Base-by-base conservation (phyloP, 2,329 filamentous ascomycete species). In the Plectosphaerella plurivora region DNA sequence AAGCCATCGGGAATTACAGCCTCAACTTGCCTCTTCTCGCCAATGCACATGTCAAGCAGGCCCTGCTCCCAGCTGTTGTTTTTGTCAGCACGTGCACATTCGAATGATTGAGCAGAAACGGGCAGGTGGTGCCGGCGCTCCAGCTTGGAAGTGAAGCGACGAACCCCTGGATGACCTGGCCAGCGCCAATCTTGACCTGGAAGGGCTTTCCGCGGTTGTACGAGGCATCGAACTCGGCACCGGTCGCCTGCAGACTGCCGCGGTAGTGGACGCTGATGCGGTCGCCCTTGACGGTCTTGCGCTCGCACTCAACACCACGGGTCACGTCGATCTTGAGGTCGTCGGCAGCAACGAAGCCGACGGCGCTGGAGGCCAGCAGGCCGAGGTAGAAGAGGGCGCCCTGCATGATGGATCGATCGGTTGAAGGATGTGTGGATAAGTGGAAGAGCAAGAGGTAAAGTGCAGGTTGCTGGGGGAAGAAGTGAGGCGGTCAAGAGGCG, bases 1-100 rank as follows among this genome's bases (percentile, higher is more conserved):
- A 44, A 5, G 16, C 18, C 41, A 18, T 44, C 41, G 11, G 25
- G 45, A 8, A n/a, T 22, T 10, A 12, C 28, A 33, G 39, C 42
- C 24, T 51, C 44, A 14, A 61, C 70, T 72, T 62, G 76, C 78
- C 81, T 83, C 78, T 92, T 93, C 78, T 97, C 93, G 57, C 94
- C 93, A 61, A 95, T 88, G 73, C 94, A 97, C 92, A 97, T 97
- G 65, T 89, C 89, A 51, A 94, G 63, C 39, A 97, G 80, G 48
- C 93, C 93, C 67, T 95, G 73, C 63, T 97, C 93, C 93, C 92
- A 97, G 65, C 86, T 89, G 56, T 33, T 33, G 28, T 33, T 12
- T 5, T 33, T 33, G 53, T 41, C 36, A 8, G 24, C 22, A 18
- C 1, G 28, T 9, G 20, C 20, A 6, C 16, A 33, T 39, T 25